A percentile compares a stretch with the other conserved stretches of the same genome.
phyloP scores from a whole-genome alignment of 495 filamentous ascomycete genomes.

The Talaromyces wortmannii region DNA sequence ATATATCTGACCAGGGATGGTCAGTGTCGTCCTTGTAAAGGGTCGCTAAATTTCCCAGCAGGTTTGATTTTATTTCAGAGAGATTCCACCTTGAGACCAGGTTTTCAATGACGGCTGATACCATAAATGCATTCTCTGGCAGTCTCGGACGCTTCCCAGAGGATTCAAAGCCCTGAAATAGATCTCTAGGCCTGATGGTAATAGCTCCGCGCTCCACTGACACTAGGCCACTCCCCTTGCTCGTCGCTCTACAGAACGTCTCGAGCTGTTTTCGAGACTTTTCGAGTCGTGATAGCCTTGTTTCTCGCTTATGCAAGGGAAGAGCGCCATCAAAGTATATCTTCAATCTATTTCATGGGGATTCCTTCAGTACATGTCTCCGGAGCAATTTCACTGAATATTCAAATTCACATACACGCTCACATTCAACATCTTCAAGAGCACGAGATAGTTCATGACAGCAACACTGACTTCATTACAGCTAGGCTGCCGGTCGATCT shows the following conservation, averaged over 20 bases:
- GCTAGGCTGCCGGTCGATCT: slow-evolving; percentile 47
- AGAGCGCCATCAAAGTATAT: slow-evolving; percentile 80
- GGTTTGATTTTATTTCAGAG: slow-evolving; percentile 11
- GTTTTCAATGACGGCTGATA: slow-evolving; percentile 61
- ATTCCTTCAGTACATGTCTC: not conserved
- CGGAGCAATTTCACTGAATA: not conserved
- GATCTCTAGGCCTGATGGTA: slow-evolving; percentile 8
- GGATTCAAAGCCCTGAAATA: slow-evolving; percentile 18
- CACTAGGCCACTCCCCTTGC: slow-evolving; percentile 1
- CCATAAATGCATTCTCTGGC: slow-evolving; percentile 57
- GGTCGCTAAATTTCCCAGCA: slow-evolving; percentile 4
- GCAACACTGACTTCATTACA: slow-evolving; percentile 55
- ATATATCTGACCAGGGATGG: slow-evolving; percentile 40
- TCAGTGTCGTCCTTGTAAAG: slow-evolving; percentile 4
- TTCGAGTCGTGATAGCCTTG: slow-evolving; percentile 46
- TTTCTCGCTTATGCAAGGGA: slow-evolving; percentile 49
- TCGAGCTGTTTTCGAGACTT: slow-evolving; percentile 32
- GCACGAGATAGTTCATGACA: slow-evolving; percentile 54
- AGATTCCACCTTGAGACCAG: slow-evolving; percentile 33
- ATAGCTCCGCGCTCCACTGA: not conserved
- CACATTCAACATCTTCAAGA: slow-evolving; percentile 42
- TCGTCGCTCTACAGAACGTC: slow-evolving; percentile 15
- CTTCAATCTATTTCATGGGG: slow-evolving; percentile 16
- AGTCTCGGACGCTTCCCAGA: slow-evolving; percentile 22
- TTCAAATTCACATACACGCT: slow-evolving; percentile 43